Base-by-base conservation (phyloP, 2,329 filamentous ascomycete species). In the Ascochyta pisi region DNA sequence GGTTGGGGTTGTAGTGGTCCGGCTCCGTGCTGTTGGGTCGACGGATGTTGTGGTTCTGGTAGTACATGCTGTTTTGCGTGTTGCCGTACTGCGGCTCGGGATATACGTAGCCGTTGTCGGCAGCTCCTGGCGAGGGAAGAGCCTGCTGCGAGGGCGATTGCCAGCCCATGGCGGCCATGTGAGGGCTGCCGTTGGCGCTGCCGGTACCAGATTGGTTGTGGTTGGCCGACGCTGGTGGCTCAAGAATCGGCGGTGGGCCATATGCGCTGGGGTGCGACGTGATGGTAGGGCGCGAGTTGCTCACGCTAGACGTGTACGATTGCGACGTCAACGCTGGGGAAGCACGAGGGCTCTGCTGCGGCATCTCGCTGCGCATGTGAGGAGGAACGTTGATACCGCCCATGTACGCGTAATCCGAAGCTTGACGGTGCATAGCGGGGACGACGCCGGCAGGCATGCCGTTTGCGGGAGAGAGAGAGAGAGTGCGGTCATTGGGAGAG, bases 191-290 rank as follows among this genome's bases (percentile, higher is more conserved):
- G 53, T 82, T 86, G n/a, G 85, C 88, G 71, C 91, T 96, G 57
- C 59, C 66, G 31, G 65, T 67, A 29, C 71, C 70, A 3, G 86
- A 82, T 66, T 89, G 88, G 62, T 89, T 87, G 56, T 90, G 88
- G 73, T 94, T 91, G 59, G 91, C 84, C 74, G 86, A 93, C 24
- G 87, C 81, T 13, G 93, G 92, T 22, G 88, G 87, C 78, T 97
- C 94, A 47, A 97, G 82, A 15, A 90, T 92, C 44, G 90, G 87
- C 1, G 91, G 91, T 23, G 91, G 91, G n/a, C 89, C 90, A 75
- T 94, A 96, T 57, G 84, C 84, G 12, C 81, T 88, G 0, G 94
- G 93, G 75, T 97, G 93, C 35, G 93, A 97, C 0, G 94, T 97
- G 65, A 94, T 81, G 9, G 83, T 79, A 8, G 84, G 83, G 48